Base-by-base conservation (phyloP, 1,284 basidiomycete species). In the Irpex lacteus region DNA sequence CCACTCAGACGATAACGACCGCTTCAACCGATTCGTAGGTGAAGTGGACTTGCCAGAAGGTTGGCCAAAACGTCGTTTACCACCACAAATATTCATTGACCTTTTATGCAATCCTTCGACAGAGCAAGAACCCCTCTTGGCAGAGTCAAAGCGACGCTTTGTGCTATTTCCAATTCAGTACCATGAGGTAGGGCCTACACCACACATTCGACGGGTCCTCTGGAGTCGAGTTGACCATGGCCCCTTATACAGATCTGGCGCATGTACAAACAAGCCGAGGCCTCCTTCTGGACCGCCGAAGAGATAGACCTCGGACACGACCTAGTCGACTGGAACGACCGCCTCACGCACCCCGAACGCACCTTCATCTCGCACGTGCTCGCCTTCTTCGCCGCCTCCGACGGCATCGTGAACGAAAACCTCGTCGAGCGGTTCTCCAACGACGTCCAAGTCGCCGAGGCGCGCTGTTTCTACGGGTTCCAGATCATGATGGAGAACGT, bases 401-500 rank as follows among this genome's bases (percentile, higher is more conserved):
- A 98, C 71, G 96, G 97, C 62, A 98, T 99, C 66, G 96, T 99
- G 75, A 98, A 98, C 79, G 96, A 98, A 76, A 98, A 98, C 78
- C 84, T 98, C 0, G 85, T 98, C 63, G 95, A 98, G 79, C 90
- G 96, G 47, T 98, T 98, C 81, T 96, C 94, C 38, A 89, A 90
- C 65, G 96, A 98, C 76, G 96, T 98, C 0, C 96, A 98, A 76
- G 89, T 84, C 7, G 94, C 96, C 34, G 96, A 98, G 79, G 97
- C 96, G 9, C 93, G 96, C 47, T 98, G 94, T 77, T 99, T 99
- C 82, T 98, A 98, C 75, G 97, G 97, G 18, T 98, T 98, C 85
- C 97, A 98, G 75, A 97, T 98, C 76, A 98, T 98, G 96, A 98
- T 98, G 93, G 97, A 98, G 78, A 96, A 96, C 76, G 91, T 96